Conservation (phyloP, 169 alveolate genomes). For the Amoebophrya sp. region DNA sequence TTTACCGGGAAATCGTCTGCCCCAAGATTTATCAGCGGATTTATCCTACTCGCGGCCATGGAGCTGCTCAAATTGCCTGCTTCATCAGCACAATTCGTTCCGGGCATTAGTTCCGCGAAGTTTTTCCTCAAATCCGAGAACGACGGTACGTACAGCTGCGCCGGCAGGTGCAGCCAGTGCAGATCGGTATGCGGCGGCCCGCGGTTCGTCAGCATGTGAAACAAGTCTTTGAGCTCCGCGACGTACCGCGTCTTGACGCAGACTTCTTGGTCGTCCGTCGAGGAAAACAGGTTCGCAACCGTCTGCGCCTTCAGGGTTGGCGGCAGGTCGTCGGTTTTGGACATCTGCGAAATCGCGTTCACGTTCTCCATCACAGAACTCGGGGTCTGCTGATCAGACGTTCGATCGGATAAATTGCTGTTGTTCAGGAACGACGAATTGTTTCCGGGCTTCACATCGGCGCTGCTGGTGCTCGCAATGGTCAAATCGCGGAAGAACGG, state of each 20-base stretch:
- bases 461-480: too few relatives aligned
- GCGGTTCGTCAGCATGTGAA: neutral
- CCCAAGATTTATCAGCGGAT: neutral
- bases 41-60: neutral
- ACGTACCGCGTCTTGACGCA: too few relatives aligned
- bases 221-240: too few relatives aligned
- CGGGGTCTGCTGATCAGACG: too few relatives aligned
- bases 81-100: neutral
- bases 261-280: too few relatives aligned
- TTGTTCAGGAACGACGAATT: too few relatives aligned
- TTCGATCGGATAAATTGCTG: too few relatives aligned
- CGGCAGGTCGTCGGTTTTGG: too few relatives aligned
- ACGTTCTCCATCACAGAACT: too few relatives aligned
- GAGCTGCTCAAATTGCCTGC: neutral
- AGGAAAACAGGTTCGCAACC: neutral
- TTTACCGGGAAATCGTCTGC: too few relatives aligned
- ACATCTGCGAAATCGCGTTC: too few relatives aligned
- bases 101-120: neutral
- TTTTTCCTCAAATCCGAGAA: neutral
- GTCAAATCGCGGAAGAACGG: neutral
- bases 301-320: neutral
- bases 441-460: too few relatives aligned
- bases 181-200: neutral
- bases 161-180: neutral
- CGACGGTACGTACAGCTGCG: neutral